Conservation (phyloP, 208 protist species). For the Trichomonas gallinae region DNA sequence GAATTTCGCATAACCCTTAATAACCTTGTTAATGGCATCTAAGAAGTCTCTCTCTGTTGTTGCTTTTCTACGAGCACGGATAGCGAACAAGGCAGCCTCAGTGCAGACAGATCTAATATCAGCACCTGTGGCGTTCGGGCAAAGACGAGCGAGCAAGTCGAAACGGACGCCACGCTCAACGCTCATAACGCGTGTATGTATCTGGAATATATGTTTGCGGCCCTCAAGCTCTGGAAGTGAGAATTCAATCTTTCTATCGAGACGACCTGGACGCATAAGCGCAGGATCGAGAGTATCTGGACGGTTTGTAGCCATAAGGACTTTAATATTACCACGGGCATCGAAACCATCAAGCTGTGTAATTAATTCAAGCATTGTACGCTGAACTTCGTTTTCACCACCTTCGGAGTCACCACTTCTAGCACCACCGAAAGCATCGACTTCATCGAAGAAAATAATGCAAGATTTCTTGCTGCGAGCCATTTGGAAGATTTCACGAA, state of each 20-base stretch:
- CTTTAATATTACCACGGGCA: slow-evolving; percentile 91
- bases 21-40: slow-evolving; percentile 98
- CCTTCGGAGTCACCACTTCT: slow-evolving; percentile 60
- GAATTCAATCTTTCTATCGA: slow-evolving; percentile 98
- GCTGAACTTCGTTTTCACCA: slow-evolving; percentile 92
- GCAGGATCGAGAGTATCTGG: slow-evolving; percentile 98
- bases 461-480: slow-evolving; percentile 93
- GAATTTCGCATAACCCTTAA: slow-evolving; percentile 99
- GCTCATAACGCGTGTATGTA: slow-evolving; percentile 91
- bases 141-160: slow-evolving; percentile 92
- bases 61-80: slow-evolving; percentile 87
- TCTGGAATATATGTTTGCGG: slow-evolving; percentile 78
- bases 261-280: slow-evolving; percentile 89
- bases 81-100: slow-evolving; percentile 99
- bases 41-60: slow-evolving; percentile 96
- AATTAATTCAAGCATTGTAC: slow-evolving; percentile 99
- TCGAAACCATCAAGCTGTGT: slow-evolving; percentile 99
- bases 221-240: slow-evolving; percentile 93
- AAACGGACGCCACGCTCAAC: slow-evolving; percentile 79
- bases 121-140: slow-evolving; percentile 84
- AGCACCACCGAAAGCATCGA: slow-evolving; percentile 93
- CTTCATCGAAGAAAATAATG: slow-evolving; percentile 99
- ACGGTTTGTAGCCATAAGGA: slow-evolving; percentile 99
- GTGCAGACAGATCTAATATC: slow-evolving; percentile 82
- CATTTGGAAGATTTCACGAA: slow-evolving; percentile 98